Conservation (phyloP, 768 basidiomycete genomes). For the Tricholoma bakamatsutake region DNA sequence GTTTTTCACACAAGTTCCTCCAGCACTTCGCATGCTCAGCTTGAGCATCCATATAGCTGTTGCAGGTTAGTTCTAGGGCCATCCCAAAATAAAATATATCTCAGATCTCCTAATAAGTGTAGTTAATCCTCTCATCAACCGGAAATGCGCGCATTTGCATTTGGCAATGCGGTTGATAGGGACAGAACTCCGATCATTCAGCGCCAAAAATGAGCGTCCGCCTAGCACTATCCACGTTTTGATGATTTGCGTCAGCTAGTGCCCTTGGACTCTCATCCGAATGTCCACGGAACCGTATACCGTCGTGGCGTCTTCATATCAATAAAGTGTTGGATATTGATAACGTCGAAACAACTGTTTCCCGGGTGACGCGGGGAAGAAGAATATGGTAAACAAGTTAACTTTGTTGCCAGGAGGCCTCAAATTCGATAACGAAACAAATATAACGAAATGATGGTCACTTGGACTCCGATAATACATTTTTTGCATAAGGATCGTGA, state of each 20-base stretch:
- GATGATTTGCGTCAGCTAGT: constrained; percentile 4
- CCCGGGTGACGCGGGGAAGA: neutral
- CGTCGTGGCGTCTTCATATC: no score
- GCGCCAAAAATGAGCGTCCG: neutral
- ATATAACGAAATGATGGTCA: constrained; percentile 1
- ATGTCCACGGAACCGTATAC: neutral
- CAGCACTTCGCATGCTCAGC: no score
- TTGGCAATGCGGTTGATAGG: constrained; percentile 4
- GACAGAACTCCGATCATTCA: constrained; percentile 5
- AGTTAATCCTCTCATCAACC: neutral
- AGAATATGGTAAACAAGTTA: neutral
- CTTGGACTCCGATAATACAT: neutral
- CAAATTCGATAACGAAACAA: neutral
- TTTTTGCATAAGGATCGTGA: neutral
- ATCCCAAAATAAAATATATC: constrained; percentile 1
- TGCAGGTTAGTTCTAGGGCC: constrained; percentile 1
- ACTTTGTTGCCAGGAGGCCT: neutral
- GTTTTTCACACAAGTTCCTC: no score
- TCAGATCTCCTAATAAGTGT: neutral
- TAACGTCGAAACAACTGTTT: neutral
- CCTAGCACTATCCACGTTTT: neutral
- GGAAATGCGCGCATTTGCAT: constrained; percentile 3
- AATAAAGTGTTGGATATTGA: no score
- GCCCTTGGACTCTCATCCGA: neutral
- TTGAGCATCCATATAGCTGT: no score